Evolutionary conservation across 768 basidiomycete genomes (phyloP).

Genomic region (Pholiota conissans): DNA sequence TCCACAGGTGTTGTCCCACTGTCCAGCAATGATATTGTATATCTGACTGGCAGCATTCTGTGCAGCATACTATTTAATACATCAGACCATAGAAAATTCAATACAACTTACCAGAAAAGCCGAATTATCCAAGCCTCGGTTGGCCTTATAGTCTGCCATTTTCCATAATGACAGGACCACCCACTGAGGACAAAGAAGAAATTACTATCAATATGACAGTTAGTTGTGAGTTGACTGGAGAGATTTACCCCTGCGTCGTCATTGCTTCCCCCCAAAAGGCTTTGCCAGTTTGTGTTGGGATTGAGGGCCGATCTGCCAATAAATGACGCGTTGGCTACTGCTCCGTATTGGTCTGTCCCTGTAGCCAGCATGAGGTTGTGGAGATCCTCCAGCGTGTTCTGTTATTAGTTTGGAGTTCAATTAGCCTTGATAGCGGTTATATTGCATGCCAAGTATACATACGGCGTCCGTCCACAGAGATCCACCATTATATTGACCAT

Average conservation of each 20-base stretch:
- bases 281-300: constrained; percentile 40
- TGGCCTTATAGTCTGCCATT: constrained; percentile 51
- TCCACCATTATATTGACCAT: constrained; percentile 48
- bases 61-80: not conserved
- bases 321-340: constrained; percentile 42
- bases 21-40: constrained; percentile 49
- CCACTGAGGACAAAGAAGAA: constrained; percentile 37
- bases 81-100: not conserved
- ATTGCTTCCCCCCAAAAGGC: constrained; percentile 45
- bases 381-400: constrained; percentile 59
- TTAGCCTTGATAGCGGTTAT: not conserved
- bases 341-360: constrained; percentile 37
- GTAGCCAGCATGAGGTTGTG: constrained; percentile 60
- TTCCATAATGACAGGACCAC: constrained; percentile 58
- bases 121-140: constrained; percentile 32
- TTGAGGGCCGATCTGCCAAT: constrained; percentile 45
- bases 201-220: not conserved
- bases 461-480: constrained; percentile 60
- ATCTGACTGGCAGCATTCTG: constrained; percentile 49
- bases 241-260: constrained; percentile 51
- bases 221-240: too few species aligned
- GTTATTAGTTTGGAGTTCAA: not conserved
- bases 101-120: constrained; percentile 27
- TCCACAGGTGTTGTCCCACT: constrained; percentile 52
- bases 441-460: constrained; percentile 9